Evolutionary conservation across 2,329 filamentous ascomycete genomes (phyloP).

Genomic region (Ascochyta lentis): DNA sequence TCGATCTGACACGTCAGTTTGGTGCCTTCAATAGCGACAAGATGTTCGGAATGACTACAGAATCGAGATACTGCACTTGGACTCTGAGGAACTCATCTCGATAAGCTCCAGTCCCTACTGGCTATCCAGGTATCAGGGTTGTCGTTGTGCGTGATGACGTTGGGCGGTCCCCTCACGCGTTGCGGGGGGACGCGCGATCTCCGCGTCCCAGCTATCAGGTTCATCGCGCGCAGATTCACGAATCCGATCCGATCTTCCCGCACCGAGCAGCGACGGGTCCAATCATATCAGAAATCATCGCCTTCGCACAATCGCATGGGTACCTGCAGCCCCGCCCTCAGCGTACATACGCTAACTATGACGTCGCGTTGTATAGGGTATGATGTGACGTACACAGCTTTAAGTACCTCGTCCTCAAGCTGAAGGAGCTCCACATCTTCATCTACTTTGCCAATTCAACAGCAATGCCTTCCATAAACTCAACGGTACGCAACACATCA

Average conservation of each 20-base stretch:
- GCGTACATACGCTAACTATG: slow-evolving; percentile 2
- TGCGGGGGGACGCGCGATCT: not conserved
- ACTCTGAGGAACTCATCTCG: too few relatives aligned
- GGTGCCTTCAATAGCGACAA: too few relatives aligned
- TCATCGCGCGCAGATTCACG: not conserved
- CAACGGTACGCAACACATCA: slow-evolving; percentile 13
- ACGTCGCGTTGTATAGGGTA: not conserved
- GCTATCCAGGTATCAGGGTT: too few relatives aligned
- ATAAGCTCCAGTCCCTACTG: too few relatives aligned
- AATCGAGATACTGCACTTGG: too few relatives aligned
- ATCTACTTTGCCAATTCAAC: not conserved
- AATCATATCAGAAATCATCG: not conserved
- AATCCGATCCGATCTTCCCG: slow-evolving; percentile 5
- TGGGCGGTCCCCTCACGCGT: not conserved
- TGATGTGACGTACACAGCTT: not conserved
- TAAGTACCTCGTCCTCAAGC: not conserved
- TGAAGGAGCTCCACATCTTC: not conserved
- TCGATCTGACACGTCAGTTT: too few relatives aligned
- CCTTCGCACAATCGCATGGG: not conserved
- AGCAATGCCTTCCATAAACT: slow-evolving; percentile 24
- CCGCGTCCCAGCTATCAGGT: slow-evolving; percentile 4
- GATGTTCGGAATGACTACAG: too few relatives aligned
- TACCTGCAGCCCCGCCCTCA: slow-evolving; percentile 10
- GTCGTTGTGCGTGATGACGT: not conserved
- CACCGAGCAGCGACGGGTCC: not conserved